Evolutionary conservation across 169 alveolate genomes (phyloP), one percentile per base, ranked within the genome.

Genomic region (Nephromyces sp.): DNA sequence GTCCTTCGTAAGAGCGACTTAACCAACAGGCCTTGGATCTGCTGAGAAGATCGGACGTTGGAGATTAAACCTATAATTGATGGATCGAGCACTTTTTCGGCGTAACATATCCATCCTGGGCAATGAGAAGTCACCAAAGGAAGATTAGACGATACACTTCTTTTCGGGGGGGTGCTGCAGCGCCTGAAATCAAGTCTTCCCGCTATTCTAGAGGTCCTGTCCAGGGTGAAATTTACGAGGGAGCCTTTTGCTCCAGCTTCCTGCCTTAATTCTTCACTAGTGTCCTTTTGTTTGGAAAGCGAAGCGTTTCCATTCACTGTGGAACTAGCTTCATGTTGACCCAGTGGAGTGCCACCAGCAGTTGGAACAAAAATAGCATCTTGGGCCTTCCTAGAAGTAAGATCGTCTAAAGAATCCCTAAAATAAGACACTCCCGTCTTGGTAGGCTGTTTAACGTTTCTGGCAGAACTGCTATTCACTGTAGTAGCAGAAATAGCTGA

Each of bases 31-130:
- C 95, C 93, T 61, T 87, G 84, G 6, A 91, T 72, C 79, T 91
- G 87, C 81, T 93, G 91, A 30, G 94, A 90, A 32, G 93, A 84
- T 75, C 93, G 90, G 6, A 89, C 86, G 64, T 80, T 82, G 66
- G 93, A 86, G 87, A 93, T 84, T 72, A 79, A 72, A 6, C 87
- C 84, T 32, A 92, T 82, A 24, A 88, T 82, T n/a, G 80, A 73
- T 30, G 81, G 88, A 25, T 89, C 93, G 4, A 89, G 84, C 27
- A 82, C 85, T 78, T 91, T 93, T 80, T 93, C 96, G 8, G 97
- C 93, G 79, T 93, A 93, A 65, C 92, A 88, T 4, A 88, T 83
- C 93, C 94, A 87, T 0, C 97, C 97, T 2, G 97, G 97, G 63
- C 97, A 93, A 68, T 89, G 95, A 1, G 92, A 83, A 61, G 92